Base-by-base conservation (phyloP, 2,329 filamentous ascomycete species). In the Fusarium albosuccineum region DNA sequence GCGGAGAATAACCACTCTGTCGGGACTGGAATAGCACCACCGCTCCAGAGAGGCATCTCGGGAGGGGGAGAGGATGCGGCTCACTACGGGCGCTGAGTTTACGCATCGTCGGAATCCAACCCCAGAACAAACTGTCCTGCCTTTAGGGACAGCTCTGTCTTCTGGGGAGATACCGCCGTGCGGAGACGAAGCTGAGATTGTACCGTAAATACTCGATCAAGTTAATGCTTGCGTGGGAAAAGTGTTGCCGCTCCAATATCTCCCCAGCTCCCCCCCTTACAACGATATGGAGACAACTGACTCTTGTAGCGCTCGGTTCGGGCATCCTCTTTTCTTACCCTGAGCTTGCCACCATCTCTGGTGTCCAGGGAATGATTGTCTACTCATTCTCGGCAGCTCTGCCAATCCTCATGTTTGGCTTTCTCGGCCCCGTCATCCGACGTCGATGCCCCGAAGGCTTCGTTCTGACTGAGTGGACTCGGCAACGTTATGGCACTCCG, bases 141-240 rank as follows among this genome's bases (percentile, higher is more conserved):
- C 9, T 17, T 2, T 1, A 10, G 22, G 48, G n/a, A 44, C 16
- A 11, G 67, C 57, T 48, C 34, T 54, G 13, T 26, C 6, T 29
- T 60, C 39, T 29, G 70, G 75, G 80, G 80, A 83, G 82, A 84
- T 80, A 76, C 63, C 46, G 58, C 56, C 69, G 62, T 73, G 82
- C 69, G 74, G 77, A 81, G 75, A 87, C 83, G 87, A 94, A 88
- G 92, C 92, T 95, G 92, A 96, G 92, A 95, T 91, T 90, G 91
- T 89, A 96, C 92, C 92, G 92, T 94, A 85, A 68, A 89, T 90
- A 95, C 92, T 95, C 92, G 92, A 96, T 92, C 92, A 96, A 96
- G 92, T 92, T 95, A 96, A 95, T 94, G 91, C 92, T 96, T 96
- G 92, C 92, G 92, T 95, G 92, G 90, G 92, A 92, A 95, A 94